These are phyloP conservation scores for Aquilaria sinensis DNA, from an alignment of 345 rosid genomes.

Conservation along the genomic window DNA sequence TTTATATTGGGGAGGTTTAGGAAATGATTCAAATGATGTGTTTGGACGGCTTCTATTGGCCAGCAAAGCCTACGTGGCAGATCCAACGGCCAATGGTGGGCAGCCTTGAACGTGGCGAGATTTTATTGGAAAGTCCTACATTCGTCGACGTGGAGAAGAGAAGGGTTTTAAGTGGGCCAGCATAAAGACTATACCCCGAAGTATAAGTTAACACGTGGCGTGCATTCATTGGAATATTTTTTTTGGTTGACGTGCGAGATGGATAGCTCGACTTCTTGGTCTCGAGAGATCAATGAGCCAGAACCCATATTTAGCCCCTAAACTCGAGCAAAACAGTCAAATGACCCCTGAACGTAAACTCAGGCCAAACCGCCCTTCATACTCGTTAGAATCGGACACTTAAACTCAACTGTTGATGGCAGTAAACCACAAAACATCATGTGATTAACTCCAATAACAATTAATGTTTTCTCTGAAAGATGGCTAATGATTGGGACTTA, in stretches of 20 bases:
- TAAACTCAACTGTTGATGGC: too few species aligned
- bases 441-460: too few species aligned
- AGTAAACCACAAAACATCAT: too few species aligned
- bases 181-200: constrained; percentile 5
- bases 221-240: constrained; percentile 4
- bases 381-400: too few species aligned
- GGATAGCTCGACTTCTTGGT: too few species aligned
- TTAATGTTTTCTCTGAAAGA: too few species aligned
- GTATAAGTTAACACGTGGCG: constrained; percentile 29
- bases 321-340: too few species aligned
- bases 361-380: too few species aligned
- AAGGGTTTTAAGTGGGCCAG: constrained; percentile 16
- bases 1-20: constrained; percentile 13
- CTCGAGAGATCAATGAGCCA: too few species aligned
- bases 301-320: too few species aligned
- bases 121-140: constrained; percentile 20
- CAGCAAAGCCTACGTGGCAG: constrained; percentile 28
- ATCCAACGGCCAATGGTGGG: constrained; percentile 24
- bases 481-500: too few species aligned
- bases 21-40: not conserved
- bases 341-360: too few species aligned
- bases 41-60: constrained; percentile 13
- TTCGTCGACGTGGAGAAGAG: constrained; percentile 44
- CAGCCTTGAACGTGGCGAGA: constrained; percentile 18
- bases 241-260: constrained; percentile 6